phyloP scores from a whole-genome alignment of 108 stramenopile genomes.

The Epithemia pelagica region DNA sequence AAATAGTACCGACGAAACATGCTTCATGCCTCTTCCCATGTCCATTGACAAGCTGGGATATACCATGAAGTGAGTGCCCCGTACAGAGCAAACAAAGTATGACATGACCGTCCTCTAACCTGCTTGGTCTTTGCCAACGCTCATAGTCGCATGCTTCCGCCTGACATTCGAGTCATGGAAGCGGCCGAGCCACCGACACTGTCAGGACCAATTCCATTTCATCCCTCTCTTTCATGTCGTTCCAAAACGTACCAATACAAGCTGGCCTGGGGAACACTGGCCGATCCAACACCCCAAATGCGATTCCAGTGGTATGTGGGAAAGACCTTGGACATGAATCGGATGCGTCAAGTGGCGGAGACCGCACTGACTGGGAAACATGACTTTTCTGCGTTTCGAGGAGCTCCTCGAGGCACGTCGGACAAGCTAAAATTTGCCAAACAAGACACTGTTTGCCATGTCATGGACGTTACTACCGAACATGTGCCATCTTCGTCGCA shows the following conservation, averaged over 20 bases:
- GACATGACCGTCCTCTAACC: too few relatives aligned
- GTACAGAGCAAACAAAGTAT: too few relatives aligned
- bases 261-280: constrained; percentile 46
- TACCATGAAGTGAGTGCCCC: constrained; percentile 47
- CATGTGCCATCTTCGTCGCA: too few relatives aligned
- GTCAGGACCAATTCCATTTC: constrained; percentile 36
- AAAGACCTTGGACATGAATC: constrained; percentile 2
- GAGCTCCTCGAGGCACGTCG: constrained; percentile 52
- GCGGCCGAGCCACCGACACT: constrained; percentile 40
- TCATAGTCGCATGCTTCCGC: constrained; percentile 59
- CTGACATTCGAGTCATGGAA: constrained; percentile 51
- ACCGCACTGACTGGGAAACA: constrained; percentile 30
- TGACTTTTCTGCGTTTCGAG: constrained; percentile 69
- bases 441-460: constrained; percentile 40
- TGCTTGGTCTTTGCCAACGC: background rate
- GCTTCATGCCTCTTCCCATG: constrained; percentile 58
- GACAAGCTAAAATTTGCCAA: constrained; percentile 22
- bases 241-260: constrained; percentile 67
- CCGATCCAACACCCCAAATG: constrained; percentile 51
- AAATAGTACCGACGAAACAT: constrained; percentile 38
- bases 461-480: constrained; percentile 10
- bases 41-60: constrained; percentile 50
- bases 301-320: constrained; percentile 14
- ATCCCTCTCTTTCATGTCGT: constrained; percentile 56
- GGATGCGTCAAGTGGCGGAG: constrained; percentile 3